These are phyloP conservation scores for Didymella keratinophila DNA, from an alignment of 2,329 filamentous ascomycete species.

Conservation along the genomic window DNA sequence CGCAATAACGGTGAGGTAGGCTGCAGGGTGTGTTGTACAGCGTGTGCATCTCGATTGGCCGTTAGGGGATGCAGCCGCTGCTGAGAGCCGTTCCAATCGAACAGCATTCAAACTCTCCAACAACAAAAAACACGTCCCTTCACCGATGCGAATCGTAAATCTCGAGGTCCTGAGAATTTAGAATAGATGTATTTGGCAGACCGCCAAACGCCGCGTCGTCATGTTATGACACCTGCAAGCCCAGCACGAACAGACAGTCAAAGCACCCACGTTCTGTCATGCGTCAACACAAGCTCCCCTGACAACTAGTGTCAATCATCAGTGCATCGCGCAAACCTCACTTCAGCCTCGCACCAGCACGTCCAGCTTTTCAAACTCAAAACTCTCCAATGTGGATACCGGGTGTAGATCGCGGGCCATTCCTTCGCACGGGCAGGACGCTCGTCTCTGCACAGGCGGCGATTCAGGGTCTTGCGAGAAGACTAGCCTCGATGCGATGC, in stretches of 20 bases:
- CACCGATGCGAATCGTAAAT: background rate
- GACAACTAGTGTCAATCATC: background rate
- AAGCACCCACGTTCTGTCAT: constrained; percentile 3
- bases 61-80: background rate
- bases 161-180: background rate
- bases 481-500: background rate
- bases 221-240: constrained; percentile 6
- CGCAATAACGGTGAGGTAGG: constrained; percentile 8
- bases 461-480: constrained; percentile 11
- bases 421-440: constrained; percentile 1
- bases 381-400: constrained; percentile 7
- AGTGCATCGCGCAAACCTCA: background rate
- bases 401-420: constrained; percentile 18
- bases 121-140: background rate
- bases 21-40: constrained; percentile 13
- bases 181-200: constrained; percentile 2
- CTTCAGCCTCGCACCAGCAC: background rate
- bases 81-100: background rate
- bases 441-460: constrained; percentile 2
- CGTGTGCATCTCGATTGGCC: background rate
- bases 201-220: constrained; percentile 12
- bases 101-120: background rate
- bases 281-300: background rate
- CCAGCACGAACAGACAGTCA: background rate
- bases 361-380: constrained; percentile 10